These are phyloP conservation scores for Phytophthora fragariae DNA, from an alignment of 352 stramenopile species.

Conservation along the genomic window DNA sequence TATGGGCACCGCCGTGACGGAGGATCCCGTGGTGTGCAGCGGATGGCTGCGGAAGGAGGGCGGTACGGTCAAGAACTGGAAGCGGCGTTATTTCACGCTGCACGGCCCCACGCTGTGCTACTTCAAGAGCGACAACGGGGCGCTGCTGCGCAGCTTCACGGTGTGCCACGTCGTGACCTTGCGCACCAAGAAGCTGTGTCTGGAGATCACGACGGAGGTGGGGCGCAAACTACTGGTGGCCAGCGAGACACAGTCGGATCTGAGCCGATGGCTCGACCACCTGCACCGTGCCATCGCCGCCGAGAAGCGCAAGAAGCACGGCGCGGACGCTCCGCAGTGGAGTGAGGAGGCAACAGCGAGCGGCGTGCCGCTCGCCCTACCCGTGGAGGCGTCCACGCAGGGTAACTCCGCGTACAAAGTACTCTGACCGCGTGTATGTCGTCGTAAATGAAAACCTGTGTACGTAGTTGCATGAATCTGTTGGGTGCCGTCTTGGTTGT, in stretches of 20 bases:
- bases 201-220: slow-evolving; percentile 80
- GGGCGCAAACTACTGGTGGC: slow-evolving; percentile 77
- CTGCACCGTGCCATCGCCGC: slow-evolving; percentile 61
- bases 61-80: slow-evolving; percentile 86
- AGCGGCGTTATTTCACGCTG: slow-evolving; percentile 83
- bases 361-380: slow-evolving; percentile 17
- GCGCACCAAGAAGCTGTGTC: slow-evolving; percentile 71
- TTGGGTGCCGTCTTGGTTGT: background rate
- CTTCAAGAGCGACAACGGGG: slow-evolving; percentile 84
- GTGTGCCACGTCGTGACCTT: slow-evolving; percentile 77
- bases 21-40: slow-evolving; percentile 67
- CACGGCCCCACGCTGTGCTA: slow-evolving; percentile 81
- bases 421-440: slow-evolving; percentile 18
- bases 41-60: slow-evolving; percentile 87
- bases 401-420: slow-evolving; percentile 38
- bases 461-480: slow-evolving; percentile 16
- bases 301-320: slow-evolving; percentile 54
- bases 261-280: slow-evolving; percentile 72
- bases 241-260: slow-evolving; percentile 73
- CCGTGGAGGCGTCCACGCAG: slow-evolving; percentile 8
- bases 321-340: slow-evolving; percentile 10
- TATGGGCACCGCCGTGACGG: slow-evolving; percentile 30
- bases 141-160: slow-evolving; percentile 67
- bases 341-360: background rate
- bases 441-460: background rate